Base-by-base conservation (phyloP, 768 basidiomycete genomes). In the Auriscalpium orientale region DNA sequence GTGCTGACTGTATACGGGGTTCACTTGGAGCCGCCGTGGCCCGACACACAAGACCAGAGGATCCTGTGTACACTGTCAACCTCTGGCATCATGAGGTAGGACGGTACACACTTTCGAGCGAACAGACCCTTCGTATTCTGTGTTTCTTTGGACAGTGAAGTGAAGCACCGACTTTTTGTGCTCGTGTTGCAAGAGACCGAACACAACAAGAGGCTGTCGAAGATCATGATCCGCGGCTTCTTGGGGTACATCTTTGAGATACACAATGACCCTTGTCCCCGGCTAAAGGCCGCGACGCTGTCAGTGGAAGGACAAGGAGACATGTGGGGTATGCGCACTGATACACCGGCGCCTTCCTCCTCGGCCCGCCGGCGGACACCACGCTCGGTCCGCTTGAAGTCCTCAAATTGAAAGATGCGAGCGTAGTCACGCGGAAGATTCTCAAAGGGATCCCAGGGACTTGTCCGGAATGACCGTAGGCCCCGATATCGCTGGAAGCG, bases 391-490 rank as follows among this genome's bases (percentile, higher is more conserved):
- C 87, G 80, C 68, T 84, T 89, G 74, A 89, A 97, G 64, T 95
- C 91, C 71, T 98, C 94, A 65, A 98, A 97, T 68, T 94, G 91
- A 73, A 98, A 99, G 63, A 98, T 95, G 44, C 88, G 80, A 2
- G 88, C 92, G 65, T 98, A 98, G 67, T 99, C 94, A 50, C 86
- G 73, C 12, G 95, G 95, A 11, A 99, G 76, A 65, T 95, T 95
- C 71, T 99, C 95, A 64, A 88, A 98, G 8, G 95, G 86, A 68
- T 98, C 97, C 97, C 95, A 99, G 38, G 91, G 91, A 67, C 91
- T 94, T 7, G 95, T 98, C 38, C 95, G 76, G 78, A 99, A 91
- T 13, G 90, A 93, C 48, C 84, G 84, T 72, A 99, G 70, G 8
- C 95, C 95, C 56, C 95, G 84, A 68, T 85, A 99, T 49, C 95